A percentile compares a stretch with the other conserved stretches of the same genome.
These are phyloP conservation scores for Ustilago hordei DNA, from an alignment of 1,284 basidiomycete genomes.

Conservation along the genomic window DNA sequence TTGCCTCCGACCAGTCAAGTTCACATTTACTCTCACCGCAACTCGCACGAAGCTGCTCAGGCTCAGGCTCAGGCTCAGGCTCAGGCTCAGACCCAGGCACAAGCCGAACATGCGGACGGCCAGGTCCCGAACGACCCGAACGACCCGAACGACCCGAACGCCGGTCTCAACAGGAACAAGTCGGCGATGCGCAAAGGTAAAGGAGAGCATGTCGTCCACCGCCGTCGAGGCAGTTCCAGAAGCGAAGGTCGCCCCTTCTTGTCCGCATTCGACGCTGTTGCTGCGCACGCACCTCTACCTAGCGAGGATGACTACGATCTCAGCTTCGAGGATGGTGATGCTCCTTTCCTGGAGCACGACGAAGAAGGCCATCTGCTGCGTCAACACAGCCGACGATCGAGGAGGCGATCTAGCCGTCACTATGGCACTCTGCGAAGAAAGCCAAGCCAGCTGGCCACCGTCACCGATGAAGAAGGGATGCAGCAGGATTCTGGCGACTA, in stretches of 20 bases:
- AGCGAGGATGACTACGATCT: constrained; percentile 52
- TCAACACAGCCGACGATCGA: constrained; percentile 18
- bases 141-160: constrained; percentile 23
- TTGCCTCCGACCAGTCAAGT: constrained; percentile 40
- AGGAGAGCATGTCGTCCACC: constrained; percentile 26
- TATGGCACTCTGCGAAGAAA: constrained; percentile 40
- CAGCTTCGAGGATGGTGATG: constrained; percentile 58
- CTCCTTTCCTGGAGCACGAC: constrained; percentile 38
- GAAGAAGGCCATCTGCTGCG: constrained; percentile 23
- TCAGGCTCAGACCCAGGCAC: constrained; percentile 2
- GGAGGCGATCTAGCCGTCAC: constrained; percentile 20
- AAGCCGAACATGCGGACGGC: constrained; percentile 28
- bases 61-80: constrained; percentile 12
- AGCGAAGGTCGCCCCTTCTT: constrained; percentile 61
- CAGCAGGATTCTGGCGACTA: constrained; percentile 12
- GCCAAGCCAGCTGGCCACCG: constrained; percentile 39
- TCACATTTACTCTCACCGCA: constrained; percentile 27
- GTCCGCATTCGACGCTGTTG: constrained; percentile 58
- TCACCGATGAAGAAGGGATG: constrained; percentile 31
- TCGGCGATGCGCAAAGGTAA: constrained; percentile 19
- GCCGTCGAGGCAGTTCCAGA: constrained; percentile 34
- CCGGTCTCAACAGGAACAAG: constrained; percentile 16
- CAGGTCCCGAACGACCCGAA: constrained; percentile 31
- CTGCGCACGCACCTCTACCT: constrained; percentile 56
- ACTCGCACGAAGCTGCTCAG: constrained; percentile 23